Conservation (phyloP, 225 moss, liverwort and hornwort genomes). For the Bryoerythrophyllum caledonicum region DNA sequence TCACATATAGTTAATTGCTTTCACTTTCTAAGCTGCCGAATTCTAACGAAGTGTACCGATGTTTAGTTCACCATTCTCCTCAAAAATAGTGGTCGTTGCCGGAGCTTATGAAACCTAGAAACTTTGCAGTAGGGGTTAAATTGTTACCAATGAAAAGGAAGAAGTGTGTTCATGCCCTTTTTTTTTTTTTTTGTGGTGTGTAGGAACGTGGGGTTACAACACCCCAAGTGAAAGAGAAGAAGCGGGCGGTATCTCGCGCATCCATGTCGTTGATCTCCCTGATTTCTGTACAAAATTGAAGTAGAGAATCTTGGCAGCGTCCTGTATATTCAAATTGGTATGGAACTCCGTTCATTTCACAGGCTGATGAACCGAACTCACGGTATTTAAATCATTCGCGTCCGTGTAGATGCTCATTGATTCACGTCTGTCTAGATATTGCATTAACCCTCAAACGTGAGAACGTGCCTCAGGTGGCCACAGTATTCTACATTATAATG, state of each 20-base stretch:
- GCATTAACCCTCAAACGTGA: too few species aligned
- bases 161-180: too few species aligned
- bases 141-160: too few species aligned
- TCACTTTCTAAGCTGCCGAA: not conserved
- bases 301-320: constrained; percentile 19
- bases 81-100: too few species aligned
- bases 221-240: constrained; percentile 56
- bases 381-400: not conserved
- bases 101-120: too few species aligned
- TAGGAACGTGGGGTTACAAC: constrained; percentile 77
- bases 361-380: not conserved
- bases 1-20: not conserved
- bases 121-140: too few species aligned
- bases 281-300: constrained; percentile 67
- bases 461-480: too few species aligned
- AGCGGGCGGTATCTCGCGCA: constrained; percentile 50
- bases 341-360: not conserved
- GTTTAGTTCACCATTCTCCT: not conserved
- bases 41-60: not conserved
- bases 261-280: constrained; percentile 58
- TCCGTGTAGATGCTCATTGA: not conserved
- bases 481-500: too few species aligned
- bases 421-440: not conserved
- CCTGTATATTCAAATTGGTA: not conserved
- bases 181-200: too few species aligned